phyloP scores from a whole-genome alignment of 2,329 filamentous ascomycete genomes.

The Exophiala bonariae region DNA sequence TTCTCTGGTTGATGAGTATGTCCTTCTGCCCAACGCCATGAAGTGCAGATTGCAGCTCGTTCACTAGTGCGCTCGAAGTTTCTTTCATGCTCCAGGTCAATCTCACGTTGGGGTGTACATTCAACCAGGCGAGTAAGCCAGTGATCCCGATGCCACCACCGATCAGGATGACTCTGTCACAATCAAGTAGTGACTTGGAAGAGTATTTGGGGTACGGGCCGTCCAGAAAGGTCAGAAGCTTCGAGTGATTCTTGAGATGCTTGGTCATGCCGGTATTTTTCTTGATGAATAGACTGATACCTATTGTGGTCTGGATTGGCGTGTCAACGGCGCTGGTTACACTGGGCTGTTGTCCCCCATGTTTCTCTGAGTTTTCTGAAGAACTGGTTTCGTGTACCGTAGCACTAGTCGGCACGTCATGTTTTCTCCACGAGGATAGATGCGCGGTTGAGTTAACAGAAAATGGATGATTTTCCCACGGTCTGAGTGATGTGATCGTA shows the following conservation, averaged over 20 bases:
- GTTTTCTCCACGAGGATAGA: no score
- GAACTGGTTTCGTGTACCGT: no score
- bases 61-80: conserved; percentile 28
- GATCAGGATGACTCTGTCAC: background rate
- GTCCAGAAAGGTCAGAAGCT: background rate
- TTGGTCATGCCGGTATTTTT: background rate
- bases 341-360: no score
- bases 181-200: background rate
- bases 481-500: conserved; percentile 38
- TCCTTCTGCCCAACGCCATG: no score
- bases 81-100: conserved; percentile 2
- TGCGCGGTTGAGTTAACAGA: background rate
- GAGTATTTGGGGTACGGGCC: background rate
- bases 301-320: background rate
- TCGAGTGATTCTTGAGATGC: background rate
- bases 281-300: background rate
- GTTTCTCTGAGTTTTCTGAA: no score
- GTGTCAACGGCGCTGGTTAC: no score
- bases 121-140: background rate
- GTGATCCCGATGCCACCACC: conserved; percentile 3
- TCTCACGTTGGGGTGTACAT: conserved; percentile 1
- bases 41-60: conserved; percentile 32
- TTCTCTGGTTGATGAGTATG: background rate
- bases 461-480: conserved; percentile 60
- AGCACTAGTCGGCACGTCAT: no score